A percentile compares a stretch with the other conserved stretches of the same genome.
phyloP scores from a whole-genome alignment of 2,329 filamentous ascomycete genomes.

The Diaporthe humulicola region DNA sequence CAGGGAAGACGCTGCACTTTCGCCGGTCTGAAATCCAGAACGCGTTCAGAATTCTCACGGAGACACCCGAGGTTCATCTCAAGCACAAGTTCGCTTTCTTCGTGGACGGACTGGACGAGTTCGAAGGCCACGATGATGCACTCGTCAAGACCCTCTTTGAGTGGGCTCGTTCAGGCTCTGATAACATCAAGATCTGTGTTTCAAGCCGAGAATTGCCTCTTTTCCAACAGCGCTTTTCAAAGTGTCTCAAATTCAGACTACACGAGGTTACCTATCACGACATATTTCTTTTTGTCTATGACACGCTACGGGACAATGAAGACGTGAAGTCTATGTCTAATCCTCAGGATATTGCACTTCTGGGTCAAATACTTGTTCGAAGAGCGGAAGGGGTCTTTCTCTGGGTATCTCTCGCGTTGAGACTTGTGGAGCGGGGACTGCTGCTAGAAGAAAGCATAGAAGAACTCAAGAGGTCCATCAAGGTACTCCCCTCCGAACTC shows the following conservation, averaged over 20 bases:
- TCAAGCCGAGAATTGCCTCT: conserved; percentile 23
- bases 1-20: background rate
- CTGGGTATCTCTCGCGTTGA: conserved; percentile 41
- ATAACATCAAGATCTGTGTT: conserved; percentile 13
- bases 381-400: conserved; percentile 42
- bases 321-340: background rate
- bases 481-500: conserved; percentile 37
- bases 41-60: conserved; percentile 5
- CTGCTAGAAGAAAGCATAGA: conserved; percentile 28
- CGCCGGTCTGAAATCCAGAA: conserved; percentile 12
- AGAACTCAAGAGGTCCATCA: conserved; percentile 36
- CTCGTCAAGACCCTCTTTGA: conserved; percentile 35
- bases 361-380: background rate
- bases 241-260: conserved; percentile 4
- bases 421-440: conserved; percentile 36
- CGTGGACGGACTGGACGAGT: conserved; percentile 44
- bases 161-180: conserved; percentile 13
- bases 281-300: background rate
- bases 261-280: conserved; percentile 4
- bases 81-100: conserved; percentile 39
- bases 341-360: background rate
- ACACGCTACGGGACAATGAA: conserved; percentile 9
- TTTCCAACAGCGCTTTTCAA: conserved; percentile 14
- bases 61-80: background rate
- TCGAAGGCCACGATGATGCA: conserved; percentile 26